phyloP scores from a whole-genome alignment of 2,329 filamentous ascomycete species.

The Xylariaceae sp. region DNA sequence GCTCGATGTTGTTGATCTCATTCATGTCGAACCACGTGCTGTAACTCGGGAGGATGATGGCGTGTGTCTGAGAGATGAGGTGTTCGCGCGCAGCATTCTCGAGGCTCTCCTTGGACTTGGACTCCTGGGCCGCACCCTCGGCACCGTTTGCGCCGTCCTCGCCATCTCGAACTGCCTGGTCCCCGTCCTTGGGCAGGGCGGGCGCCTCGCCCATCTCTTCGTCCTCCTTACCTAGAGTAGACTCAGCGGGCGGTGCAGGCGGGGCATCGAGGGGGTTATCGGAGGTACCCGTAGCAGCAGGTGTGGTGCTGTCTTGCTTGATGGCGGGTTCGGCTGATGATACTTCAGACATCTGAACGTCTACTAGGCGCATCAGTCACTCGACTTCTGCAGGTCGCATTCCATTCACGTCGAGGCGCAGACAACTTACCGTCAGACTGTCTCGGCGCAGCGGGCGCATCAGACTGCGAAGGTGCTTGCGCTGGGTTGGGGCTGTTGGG shows the following conservation, averaged over 20 bases:
- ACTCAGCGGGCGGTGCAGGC: constrained; percentile 57
- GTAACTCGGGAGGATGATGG: constrained; percentile 95
- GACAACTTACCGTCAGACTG: constrained; percentile 42
- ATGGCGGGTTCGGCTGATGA: constrained; percentile 43
- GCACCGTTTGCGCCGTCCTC: constrained; percentile 41
- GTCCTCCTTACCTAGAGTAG: constrained; percentile 58
- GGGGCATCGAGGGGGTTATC: constrained; percentile 68
- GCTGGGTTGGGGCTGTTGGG: constrained; percentile 50
- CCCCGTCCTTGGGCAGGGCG: constrained; percentile 45
- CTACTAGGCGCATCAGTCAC: constrained; percentile 36
- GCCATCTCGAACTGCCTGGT: constrained; percentile 39
- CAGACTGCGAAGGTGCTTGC: constrained; percentile 48
- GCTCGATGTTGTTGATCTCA: constrained; percentile 81
- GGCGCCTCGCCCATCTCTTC: constrained; percentile 73
- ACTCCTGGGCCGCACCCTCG: constrained; percentile 49
- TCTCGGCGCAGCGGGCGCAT: constrained; percentile 36
- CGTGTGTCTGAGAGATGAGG: constrained; percentile 86
- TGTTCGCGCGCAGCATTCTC: constrained; percentile 88
- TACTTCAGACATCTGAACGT: constrained; percentile 59
- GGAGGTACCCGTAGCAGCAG: constrained; percentile 46
- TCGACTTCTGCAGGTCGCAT: constrained; percentile 2
- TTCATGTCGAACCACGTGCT: constrained; percentile 99
- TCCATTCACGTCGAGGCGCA: constrained; percentile 1
- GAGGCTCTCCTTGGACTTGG: constrained; percentile 71
- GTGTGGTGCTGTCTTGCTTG: constrained; percentile 58